Conservation (phyloP, 2,329 filamentous ascomycete genomes). For the Cordyceps militaris region DNA sequence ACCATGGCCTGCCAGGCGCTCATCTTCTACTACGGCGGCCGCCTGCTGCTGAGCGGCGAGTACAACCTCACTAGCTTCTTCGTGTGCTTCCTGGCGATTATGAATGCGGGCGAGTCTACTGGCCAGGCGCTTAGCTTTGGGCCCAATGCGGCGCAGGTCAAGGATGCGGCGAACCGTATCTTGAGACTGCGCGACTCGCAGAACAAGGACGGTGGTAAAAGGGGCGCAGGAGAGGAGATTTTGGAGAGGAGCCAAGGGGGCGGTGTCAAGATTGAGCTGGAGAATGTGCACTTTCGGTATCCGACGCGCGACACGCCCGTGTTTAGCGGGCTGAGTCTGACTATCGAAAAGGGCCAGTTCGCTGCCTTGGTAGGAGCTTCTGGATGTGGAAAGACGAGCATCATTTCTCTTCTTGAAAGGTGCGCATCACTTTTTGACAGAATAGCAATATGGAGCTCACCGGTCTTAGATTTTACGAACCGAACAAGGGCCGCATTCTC, state of each 20-base stretch:
- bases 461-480: conserved; percentile 58
- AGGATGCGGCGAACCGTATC: conserved; percentile 54
- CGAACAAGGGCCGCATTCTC: conserved; percentile 55
- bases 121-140: conserved; percentile 62
- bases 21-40: conserved; percentile 60
- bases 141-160: conserved; percentile 55
- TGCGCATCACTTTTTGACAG: conserved; percentile 4
- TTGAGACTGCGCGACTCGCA: conserved; percentile 42
- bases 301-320: conserved; percentile 50
- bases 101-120: conserved; percentile 60
- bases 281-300: conserved; percentile 53
- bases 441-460: not conserved
- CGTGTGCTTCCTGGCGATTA: conserved; percentile 56
- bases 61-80: conserved; percentile 42
- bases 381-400: conserved; percentile 66
- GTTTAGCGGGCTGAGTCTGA: conserved; percentile 55
- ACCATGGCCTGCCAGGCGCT: conserved; percentile 57
- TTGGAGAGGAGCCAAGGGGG: conserved; percentile 25
- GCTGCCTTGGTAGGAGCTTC: conserved; percentile 63
- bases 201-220: conserved; percentile 26
- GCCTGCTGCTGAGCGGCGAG: conserved; percentile 46
- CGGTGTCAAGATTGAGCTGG: conserved; percentile 50
- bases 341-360: conserved; percentile 61
- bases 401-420: conserved; percentile 56
- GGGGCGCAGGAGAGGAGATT: not conserved